Conservation (phyloP, 2,329 filamentous ascomycete species). For the Aureobasidium zeae region DNA sequence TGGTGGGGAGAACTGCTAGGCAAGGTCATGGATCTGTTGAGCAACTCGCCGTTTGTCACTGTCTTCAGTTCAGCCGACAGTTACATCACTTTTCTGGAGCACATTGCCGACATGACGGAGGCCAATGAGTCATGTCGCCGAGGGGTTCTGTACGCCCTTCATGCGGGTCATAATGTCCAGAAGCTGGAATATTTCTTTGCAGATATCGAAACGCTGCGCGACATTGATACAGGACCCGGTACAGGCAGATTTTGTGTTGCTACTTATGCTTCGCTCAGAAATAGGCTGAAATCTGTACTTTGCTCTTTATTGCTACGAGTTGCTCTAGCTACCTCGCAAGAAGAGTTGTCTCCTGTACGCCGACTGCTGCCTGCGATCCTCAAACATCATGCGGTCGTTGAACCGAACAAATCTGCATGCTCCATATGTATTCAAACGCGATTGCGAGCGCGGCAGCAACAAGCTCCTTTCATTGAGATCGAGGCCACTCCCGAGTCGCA, state of each 20-base stretch:
- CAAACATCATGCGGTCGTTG: constrained; percentile 17
- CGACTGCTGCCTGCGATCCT: constrained; percentile 5
- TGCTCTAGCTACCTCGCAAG: constrained; percentile 12
- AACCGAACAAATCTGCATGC: not conserved
- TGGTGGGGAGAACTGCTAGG: constrained; percentile 6
- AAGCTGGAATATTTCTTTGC: constrained; percentile 7
- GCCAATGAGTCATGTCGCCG: constrained; percentile 1
- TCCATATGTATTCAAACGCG: not conserved
- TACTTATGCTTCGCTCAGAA: not conserved
- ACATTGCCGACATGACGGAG: constrained; percentile 5
- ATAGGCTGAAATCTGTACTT: constrained; percentile 5
- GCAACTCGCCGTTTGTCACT: not conserved
- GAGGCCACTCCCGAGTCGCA: constrained; percentile 31
- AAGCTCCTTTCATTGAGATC: constrained; percentile 28
- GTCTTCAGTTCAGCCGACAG: constrained; percentile 6
- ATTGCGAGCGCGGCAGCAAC: not conserved
- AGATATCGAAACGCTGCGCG: not conserved
- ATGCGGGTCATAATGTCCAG: not conserved
- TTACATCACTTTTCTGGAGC: not conserved
- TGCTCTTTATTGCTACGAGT: constrained; percentile 15
- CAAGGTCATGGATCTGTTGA: constrained; percentile 6
- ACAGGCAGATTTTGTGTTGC: constrained; percentile 3
- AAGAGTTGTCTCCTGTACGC: constrained; percentile 11
- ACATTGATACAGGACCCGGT: not conserved
- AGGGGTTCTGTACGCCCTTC: constrained; percentile 2